phyloP scores from a whole-genome alignment of 2,329 filamentous ascomycete species.

The Penicillium sp. region DNA sequence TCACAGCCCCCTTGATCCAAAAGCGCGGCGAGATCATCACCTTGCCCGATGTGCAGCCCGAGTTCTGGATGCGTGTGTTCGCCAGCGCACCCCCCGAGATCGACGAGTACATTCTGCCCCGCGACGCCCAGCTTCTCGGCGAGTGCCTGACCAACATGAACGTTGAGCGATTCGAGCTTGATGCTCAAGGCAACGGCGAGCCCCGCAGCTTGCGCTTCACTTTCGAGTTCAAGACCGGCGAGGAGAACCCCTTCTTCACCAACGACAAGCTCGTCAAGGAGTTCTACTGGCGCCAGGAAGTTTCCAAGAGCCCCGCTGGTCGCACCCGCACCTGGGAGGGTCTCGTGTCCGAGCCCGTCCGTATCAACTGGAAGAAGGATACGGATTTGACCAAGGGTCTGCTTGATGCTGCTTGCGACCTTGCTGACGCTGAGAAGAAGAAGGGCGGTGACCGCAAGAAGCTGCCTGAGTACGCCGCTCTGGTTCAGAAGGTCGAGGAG shows the following conservation, averaged over 20 bases:
- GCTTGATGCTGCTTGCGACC: conserved; percentile 68
- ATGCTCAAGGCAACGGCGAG: conserved; percentile 61
- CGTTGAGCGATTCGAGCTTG: conserved; percentile 77
- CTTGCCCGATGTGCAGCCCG: conserved; percentile 57
- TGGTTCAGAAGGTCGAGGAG: conserved; percentile 52
- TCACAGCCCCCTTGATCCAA: conserved; percentile 69
- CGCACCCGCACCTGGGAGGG: conserved; percentile 64
- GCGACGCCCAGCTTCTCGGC: conserved; percentile 68
- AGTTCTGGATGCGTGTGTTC: conserved; percentile 95
- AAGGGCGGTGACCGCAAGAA: conserved; percentile 49
- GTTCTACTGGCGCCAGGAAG: conserved; percentile 74
- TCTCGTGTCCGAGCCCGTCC: conserved; percentile 83
- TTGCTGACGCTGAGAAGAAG: conserved; percentile 64
- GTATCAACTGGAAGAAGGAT: conserved; percentile 81
- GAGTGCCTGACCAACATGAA: conserved; percentile 65
- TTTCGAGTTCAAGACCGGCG: conserved; percentile 65
- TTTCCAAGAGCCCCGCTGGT: conserved; percentile 44
- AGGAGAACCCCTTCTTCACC: conserved; percentile 77
- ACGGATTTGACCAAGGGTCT: conserved; percentile 83
- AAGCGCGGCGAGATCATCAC: conserved; percentile 70
- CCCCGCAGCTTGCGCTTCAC: conserved; percentile 76
- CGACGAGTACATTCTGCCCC: conserved; percentile 81
- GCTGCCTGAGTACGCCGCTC: conserved; percentile 53
- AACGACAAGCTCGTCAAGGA: conserved; percentile 81
- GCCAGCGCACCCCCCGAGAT: conserved; percentile 83